Conservation (phyloP, 2,329 filamentous ascomycete genomes). For the Exophiala sideris region DNA sequence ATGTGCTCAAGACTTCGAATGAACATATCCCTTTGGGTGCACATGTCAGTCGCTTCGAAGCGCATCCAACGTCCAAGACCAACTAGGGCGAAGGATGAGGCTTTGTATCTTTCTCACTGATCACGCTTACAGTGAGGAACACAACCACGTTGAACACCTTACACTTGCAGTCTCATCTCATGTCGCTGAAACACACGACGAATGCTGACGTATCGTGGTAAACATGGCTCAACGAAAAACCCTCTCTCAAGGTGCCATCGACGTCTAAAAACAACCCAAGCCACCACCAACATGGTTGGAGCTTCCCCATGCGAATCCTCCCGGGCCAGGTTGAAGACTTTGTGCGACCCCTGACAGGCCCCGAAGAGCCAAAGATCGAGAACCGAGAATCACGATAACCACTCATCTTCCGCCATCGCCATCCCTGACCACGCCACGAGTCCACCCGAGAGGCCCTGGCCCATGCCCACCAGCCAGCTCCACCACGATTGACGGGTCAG, state of each 20-base stretch:
- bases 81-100: too few relatives aligned
- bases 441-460: not conserved
- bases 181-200: too few relatives aligned
- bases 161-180: too few relatives aligned
- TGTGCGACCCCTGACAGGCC: slow-evolving; percentile 3
- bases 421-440: slow-evolving; percentile 7
- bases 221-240: not conserved
- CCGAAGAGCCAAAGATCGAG: slow-evolving; percentile 3
- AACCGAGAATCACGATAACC: not conserved
- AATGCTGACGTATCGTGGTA: too few relatives aligned
- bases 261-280: not conserved
- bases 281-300: not conserved
- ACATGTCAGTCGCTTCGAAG: not conserved
- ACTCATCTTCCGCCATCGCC: not conserved
- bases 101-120: too few relatives aligned
- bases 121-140: too few relatives aligned
- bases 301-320: slow-evolving; percentile 4
- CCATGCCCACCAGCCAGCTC: not conserved
- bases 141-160: too few relatives aligned
- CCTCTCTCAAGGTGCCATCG: not conserved
- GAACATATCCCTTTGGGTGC: not conserved
- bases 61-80: too few relatives aligned
- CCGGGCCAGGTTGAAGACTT: not conserved
- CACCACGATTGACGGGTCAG: slow-evolving; percentile 1
- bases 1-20: not conserved